Percentiles rank a stretch among this genome's conserved stretches.
phyloP scores from a whole-genome alignment of 495 filamentous ascomycete genomes.

The Lophium mytilinum region DNA sequence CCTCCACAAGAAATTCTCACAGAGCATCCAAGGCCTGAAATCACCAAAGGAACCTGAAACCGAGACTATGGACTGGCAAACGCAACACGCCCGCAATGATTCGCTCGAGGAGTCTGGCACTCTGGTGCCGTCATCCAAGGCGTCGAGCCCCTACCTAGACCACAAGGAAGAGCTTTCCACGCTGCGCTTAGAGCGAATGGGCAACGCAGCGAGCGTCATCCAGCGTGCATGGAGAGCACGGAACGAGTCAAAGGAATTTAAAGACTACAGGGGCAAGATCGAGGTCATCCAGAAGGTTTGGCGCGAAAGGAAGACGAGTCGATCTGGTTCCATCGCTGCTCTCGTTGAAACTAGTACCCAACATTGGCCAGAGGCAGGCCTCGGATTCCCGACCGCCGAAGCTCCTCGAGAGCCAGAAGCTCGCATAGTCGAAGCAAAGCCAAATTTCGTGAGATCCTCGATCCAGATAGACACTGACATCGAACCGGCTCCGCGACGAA shows the following conservation, averaged over 20 bases:
- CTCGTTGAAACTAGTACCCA: slow-evolving; percentile 6
- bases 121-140: slow-evolving; percentile 1
- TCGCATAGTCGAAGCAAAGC: background rate
- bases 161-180: slow-evolving; percentile 1
- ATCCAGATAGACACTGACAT: slow-evolving; percentile 18
- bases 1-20: slow-evolving; percentile 15
- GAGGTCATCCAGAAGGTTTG: slow-evolving; percentile 29
- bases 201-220: slow-evolving; percentile 19
- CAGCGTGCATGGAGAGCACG: slow-evolving; percentile 23
- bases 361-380: slow-evolving; percentile 9
- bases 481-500: slow-evolving; percentile 10
- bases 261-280: slow-evolving; percentile 31
- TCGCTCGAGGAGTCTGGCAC: slow-evolving; percentile 10
- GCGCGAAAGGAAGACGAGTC: slow-evolving; percentile 22
- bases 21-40: slow-evolving; percentile 7
- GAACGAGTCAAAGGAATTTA: slow-evolving; percentile 11
- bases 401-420: slow-evolving; percentile 6
- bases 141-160: background rate
- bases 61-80: slow-evolving; percentile 12
- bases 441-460: slow-evolving; percentile 1
- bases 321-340: slow-evolving; percentile 12
- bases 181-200: slow-evolving; percentile 5
- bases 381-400: slow-evolving; percentile 5
- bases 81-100: background rate
- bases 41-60: slow-evolving; percentile 11